phyloP scores from a whole-genome alignment of 2,329 filamentous ascomycete genomes.

The Raffaelea deltoideospora region DNA sequence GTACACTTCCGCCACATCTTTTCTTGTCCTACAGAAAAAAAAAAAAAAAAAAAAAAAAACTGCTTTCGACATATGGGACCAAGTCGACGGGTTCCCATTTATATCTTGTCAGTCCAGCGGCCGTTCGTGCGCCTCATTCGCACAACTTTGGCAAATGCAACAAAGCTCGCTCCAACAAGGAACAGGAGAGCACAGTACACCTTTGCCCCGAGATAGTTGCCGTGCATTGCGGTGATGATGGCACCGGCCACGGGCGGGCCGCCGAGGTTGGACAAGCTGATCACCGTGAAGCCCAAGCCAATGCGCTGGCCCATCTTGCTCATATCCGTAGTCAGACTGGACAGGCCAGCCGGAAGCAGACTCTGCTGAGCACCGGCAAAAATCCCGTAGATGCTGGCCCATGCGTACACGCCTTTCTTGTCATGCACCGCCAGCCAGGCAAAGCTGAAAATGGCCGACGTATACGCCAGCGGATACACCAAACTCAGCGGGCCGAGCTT shows the following conservation, averaged over 20 bases:
- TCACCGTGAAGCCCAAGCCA: slow-evolving; percentile 34
- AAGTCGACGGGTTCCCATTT: too few species aligned
- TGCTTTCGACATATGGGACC: too few species aligned
- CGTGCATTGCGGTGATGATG: slow-evolving; percentile 27
- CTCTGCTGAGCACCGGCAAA: slow-evolving; percentile 32
- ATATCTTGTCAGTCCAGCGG: slow-evolving; percentile 5
- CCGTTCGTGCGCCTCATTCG: slow-evolving; percentile 3
- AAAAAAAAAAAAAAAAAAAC: too few species aligned
- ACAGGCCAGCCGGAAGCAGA: slow-evolving; percentile 34
- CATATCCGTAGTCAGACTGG: slow-evolving; percentile 33
- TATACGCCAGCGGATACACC: slow-evolving; percentile 26
- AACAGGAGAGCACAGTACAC: slow-evolving; percentile 31
- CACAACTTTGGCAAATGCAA: slow-evolving; percentile 5
- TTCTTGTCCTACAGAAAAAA: too few species aligned
- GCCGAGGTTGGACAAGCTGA: slow-evolving; percentile 36
- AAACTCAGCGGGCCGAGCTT: slow-evolving; percentile 35
- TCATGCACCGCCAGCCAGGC: slow-evolving; percentile 32
- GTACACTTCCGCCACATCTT: too few species aligned
- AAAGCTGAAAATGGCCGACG: slow-evolving; percentile 20
- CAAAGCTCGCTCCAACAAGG: slow-evolving; percentile 13
- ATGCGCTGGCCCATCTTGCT: slow-evolving; percentile 39
- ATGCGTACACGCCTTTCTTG: slow-evolving; percentile 28
- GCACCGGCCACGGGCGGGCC: slow-evolving; percentile 39
- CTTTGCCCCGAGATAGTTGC: slow-evolving; percentile 33
- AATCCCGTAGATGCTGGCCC: slow-evolving; percentile 35